Percentiles rank a stretch among this genome's conserved stretches.
Evolutionary conservation across 768 basidiomycete genomes (phyloP).

Genomic region (Auricularia cornea): DNA sequence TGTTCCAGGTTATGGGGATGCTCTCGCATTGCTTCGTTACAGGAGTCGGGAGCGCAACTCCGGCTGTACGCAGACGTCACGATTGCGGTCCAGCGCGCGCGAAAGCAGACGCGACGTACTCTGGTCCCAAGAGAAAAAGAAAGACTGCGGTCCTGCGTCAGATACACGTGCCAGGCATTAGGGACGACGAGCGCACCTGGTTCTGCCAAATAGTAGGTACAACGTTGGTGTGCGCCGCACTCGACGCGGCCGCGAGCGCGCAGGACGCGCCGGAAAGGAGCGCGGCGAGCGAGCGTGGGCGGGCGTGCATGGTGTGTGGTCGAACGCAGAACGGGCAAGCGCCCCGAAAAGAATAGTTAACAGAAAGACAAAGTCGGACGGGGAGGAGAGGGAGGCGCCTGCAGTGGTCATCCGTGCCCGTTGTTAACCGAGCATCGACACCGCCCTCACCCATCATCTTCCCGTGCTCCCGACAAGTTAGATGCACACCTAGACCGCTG

Average conservation of each 20-base stretch:
- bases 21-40: not conserved
- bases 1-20: not conserved
- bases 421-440: too few species aligned
- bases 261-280: not conserved
- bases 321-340: too few species aligned
- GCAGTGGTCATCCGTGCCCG: too few species aligned
- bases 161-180: not conserved
- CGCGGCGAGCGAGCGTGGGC: too few species aligned
- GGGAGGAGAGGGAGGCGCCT: too few species aligned
- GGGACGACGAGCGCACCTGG: not conserved
- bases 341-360: too few species aligned
- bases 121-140: not conserved
- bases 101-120: not conserved
- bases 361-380: too few species aligned
- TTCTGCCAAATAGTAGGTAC: not conserved
- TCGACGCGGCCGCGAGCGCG: not conserved
- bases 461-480: too few species aligned
- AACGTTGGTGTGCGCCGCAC: not conserved
- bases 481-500: too few species aligned
- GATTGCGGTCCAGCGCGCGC: not conserved
- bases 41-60: not conserved
- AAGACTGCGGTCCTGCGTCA: not conserved
- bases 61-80: not conserved
- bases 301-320: too few species aligned
- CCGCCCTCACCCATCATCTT: too few species aligned